Conservation (phyloP, 2,329 filamentous ascomycete species). For the Pestalotiopsis fici region DNA sequence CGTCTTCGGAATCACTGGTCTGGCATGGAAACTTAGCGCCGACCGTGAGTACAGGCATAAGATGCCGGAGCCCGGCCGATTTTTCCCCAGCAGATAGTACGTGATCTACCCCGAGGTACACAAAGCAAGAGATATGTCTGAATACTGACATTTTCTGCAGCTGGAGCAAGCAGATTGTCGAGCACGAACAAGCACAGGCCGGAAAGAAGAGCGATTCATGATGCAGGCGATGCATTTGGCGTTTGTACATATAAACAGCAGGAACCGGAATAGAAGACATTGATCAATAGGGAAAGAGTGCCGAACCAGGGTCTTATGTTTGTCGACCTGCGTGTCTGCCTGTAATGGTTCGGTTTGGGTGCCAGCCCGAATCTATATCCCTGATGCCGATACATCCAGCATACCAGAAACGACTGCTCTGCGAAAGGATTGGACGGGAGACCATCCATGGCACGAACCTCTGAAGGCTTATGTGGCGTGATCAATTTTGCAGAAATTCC, state of each 20-base stretch:
- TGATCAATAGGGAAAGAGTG: not conserved
- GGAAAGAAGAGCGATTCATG: constrained; percentile 27
- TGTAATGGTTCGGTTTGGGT: not conserved
- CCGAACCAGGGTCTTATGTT: not conserved
- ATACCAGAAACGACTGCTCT: not conserved
- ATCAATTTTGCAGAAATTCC: not conserved
- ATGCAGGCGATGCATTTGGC: not conserved
- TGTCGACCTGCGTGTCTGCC: not conserved
- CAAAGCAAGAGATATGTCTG: constrained; percentile 15
- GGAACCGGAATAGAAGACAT: not conserved
- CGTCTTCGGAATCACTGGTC: constrained; percentile 66
- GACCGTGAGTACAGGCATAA: constrained; percentile 71
- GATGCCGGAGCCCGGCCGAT: constrained; percentile 77
- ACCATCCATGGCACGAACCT: not conserved
- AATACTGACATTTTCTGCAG: constrained; percentile 22
- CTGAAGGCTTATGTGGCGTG: not conserved
- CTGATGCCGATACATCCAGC: not conserved
- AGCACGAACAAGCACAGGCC: constrained; percentile 42
- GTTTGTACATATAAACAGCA: not conserved
- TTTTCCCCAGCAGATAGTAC: constrained; percentile 86
- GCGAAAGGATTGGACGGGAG: not conserved
- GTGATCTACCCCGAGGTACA: constrained; percentile 30
- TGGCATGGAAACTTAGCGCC: constrained; percentile 72
- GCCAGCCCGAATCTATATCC: not conserved
- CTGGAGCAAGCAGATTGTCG: constrained; percentile 46